Evolutionary conservation across 306 rosid genomes (phyloP), one percentile per base, ranked within the genome.

Genomic region (Cicer arietinum): DNA sequence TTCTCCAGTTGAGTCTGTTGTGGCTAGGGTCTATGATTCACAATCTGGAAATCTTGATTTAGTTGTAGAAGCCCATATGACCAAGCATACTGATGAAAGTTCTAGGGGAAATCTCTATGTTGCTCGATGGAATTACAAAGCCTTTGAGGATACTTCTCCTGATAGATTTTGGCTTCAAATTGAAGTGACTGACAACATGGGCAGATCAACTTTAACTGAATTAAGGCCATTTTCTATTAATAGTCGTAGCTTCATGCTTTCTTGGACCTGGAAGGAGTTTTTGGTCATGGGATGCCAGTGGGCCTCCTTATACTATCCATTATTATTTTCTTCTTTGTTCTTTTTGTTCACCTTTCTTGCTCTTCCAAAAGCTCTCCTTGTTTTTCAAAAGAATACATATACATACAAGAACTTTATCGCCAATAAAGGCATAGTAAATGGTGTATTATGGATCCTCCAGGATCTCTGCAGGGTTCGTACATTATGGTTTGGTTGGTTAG

Each of bases 201-300:
- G 90, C 8, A 85, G 89, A 73, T 90, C 92, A 67, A 90, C 89
- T 60, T 60, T 89, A 78, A 85, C 90, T 54, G 95, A 94, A 39
- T 76, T 92, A 46, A 88, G 93, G 85, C 99, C 99, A 3, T 92
- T 94, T 88, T 94, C 99, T 51, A 56, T 94, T 62, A 94, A 88
- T 45, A 90, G 99, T 81, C 89, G 83, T 13, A 81, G 73, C 66
- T 42, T 82, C 57, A 84, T 76, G 86, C n/a, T 85, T 81, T 85
- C 96, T 10, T 92, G 97, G 98, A 87, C 92, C 75, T 94, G 99
- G 99, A 87, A 53, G 76, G 99, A 91, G 83, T 91, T 94, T 83
- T 58, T 67, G 43, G 92, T 92, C 77, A 91, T 94, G 97, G 97
- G 97, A 44, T 84, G 88, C 80, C 97, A 94, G 83, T 94, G 90